phyloP scores from a whole-genome alignment of 805 yeast species.

The Metschnikowia lunata region DNA sequence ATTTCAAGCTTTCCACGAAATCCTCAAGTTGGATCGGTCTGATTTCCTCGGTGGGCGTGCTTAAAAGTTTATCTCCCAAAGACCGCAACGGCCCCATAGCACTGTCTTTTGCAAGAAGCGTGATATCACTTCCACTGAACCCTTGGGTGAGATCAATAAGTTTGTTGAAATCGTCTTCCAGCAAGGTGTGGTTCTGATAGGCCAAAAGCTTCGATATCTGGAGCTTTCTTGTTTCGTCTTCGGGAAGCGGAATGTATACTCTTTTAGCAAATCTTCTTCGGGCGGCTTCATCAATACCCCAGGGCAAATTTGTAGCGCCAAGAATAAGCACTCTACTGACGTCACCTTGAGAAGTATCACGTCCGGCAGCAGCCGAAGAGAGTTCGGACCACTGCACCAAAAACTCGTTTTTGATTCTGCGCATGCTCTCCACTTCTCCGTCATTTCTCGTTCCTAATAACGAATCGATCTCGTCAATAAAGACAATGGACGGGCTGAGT shows the following conservation, averaged over 20 bases:
- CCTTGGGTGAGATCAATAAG: slow-evolving; percentile 69
- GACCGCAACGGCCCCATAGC: slow-evolving; percentile 97
- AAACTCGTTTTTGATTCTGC: slow-evolving; percentile 90
- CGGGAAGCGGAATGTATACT: slow-evolving; percentile 93
- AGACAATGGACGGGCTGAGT: slow-evolving; percentile 87
- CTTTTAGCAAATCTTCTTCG: slow-evolving; percentile 87
- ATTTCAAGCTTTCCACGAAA: slow-evolving; percentile 68
- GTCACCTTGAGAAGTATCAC: slow-evolving; percentile 41
- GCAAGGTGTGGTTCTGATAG: slow-evolving; percentile 67
- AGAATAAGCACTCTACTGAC: slow-evolving; percentile 71
- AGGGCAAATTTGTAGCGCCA: slow-evolving; percentile 94
- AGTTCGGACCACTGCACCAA: slow-evolving; percentile 92
- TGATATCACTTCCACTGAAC: slow-evolving; percentile 89
- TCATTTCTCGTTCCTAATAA: slow-evolving; percentile 70
- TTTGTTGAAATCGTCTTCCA: slow-evolving; percentile 56
- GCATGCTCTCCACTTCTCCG: slow-evolving; percentile 81
- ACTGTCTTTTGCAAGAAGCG: slow-evolving; percentile 92
- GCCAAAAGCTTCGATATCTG: slow-evolving; percentile 66
- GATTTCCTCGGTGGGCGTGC: slow-evolving; percentile 66
- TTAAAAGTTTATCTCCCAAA: slow-evolving; percentile 76
- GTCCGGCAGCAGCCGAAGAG: slow-evolving; percentile 77
- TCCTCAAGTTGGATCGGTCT: slow-evolving; percentile 72
- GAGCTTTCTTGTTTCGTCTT: slow-evolving; percentile 67
- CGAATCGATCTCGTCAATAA: slow-evolving; percentile 95
- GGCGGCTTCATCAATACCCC: slow-evolving; percentile 98